Conservation (phyloP, 2,329 filamentous ascomycete species). For the Penicillium expansum region DNA sequence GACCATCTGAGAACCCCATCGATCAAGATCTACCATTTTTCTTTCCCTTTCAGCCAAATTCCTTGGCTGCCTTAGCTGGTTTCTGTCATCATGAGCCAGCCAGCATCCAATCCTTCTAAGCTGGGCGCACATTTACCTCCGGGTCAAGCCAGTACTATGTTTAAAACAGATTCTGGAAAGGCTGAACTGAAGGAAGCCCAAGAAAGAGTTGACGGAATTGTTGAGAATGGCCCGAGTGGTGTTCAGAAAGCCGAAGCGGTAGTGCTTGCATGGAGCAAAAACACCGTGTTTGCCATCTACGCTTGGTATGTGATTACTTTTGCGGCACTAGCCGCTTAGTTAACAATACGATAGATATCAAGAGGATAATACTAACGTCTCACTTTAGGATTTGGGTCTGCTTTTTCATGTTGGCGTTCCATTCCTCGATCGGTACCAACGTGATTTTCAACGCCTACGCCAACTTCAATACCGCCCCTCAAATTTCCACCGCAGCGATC, state of each 20-base stretch:
- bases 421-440: slow-evolving; percentile 40
- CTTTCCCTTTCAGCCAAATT: background rate
- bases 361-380: background rate
- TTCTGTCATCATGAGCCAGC: background rate
- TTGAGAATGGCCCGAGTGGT: background rate
- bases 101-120: background rate
- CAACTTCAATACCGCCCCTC: slow-evolving; percentile 51
- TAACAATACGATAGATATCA: too few species aligned
- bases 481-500: slow-evolving; percentile 51
- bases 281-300: slow-evolving; percentile 29
- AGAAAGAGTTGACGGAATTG: background rate
- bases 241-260: slow-evolving; percentile 36
- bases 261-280: slow-evolving; percentile 38
- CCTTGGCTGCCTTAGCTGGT: background rate
- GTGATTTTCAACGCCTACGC: slow-evolving; percentile 52
- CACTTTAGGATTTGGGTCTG: slow-evolving; percentile 43
- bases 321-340: background rate
- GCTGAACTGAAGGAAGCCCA: background rate
- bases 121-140: background rate
- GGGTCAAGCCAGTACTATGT: background rate
- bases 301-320: slow-evolving; percentile 20
- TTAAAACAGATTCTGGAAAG: background rate
- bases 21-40: background rate
- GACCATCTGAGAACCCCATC: background rate
- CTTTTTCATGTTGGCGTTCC: slow-evolving; percentile 46